These are phyloP conservation scores for Jatropha podagrica DNA, from an alignment of 441 rosid genomes.

Conservation along the genomic window DNA sequence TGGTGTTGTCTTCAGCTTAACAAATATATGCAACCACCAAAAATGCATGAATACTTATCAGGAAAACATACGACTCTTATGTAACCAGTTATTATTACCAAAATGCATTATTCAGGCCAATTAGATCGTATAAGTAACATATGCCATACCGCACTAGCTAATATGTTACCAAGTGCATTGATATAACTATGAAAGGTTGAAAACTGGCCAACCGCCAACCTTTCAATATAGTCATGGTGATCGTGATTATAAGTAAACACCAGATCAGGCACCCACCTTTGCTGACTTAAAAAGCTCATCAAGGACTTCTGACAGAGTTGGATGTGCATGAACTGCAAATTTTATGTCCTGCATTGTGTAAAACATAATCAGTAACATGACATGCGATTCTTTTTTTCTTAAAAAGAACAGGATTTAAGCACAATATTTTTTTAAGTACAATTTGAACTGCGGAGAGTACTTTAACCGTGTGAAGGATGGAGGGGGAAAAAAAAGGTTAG, in stretches of 20 bases:
- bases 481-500: not conserved
- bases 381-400: not conserved
- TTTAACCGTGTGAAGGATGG: not conserved
- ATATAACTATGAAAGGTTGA: not conserved
- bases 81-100: not conserved
- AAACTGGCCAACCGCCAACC: not conserved
- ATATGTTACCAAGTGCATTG: not conserved
- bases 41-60: constrained; percentile 14
- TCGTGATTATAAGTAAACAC: not conserved
- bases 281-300: constrained; percentile 97
- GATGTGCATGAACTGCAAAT: constrained; percentile 95
- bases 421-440: not conserved
- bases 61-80: not conserved
- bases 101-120: not conserved
- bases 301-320: constrained; percentile 90
- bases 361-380: not conserved
- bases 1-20: constrained; percentile 28
- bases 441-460: not conserved
- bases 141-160: not conserved
- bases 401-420: not conserved
- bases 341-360: constrained; percentile 66
- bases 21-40: constrained; percentile 26
- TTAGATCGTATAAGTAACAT: not conserved
- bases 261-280: constrained; percentile 51
- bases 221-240: not conserved